Evolutionary conservation across 169 alveolate genomes (phyloP).

Genomic region (Plasmodium inui): DNA sequence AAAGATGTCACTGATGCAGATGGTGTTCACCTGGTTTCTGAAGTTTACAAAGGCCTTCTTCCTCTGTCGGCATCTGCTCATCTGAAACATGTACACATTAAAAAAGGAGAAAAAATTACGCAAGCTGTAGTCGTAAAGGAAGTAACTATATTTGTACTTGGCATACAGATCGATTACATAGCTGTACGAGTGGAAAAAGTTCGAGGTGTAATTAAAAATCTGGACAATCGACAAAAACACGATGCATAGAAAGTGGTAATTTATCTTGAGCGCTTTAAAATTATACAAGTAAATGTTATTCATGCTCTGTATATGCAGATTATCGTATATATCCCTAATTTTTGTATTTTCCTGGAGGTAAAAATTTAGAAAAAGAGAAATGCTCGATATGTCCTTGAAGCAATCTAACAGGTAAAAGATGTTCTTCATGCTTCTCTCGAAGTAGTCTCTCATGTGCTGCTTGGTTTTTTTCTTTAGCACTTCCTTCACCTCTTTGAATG

Average conservation of each 20-base stretch:
- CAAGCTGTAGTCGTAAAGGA: background rate
- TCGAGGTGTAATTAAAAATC: conserved; percentile 31
- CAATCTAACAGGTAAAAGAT: conserved; percentile 19
- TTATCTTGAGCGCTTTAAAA: conserved; percentile 22
- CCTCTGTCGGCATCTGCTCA: background rate
- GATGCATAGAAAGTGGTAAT: conserved; percentile 38
- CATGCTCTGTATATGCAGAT: conserved; percentile 8
- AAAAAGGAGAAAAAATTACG: conserved; percentile 40
- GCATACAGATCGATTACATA: conserved; percentile 18
- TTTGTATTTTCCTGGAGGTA: conserved; percentile 24
- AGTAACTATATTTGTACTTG: conserved; percentile 59
- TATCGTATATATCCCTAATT: conserved; percentile 21
- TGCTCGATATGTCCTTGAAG: conserved; percentile 29
- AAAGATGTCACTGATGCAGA: conserved; percentile 28
- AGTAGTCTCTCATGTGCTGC: conserved; percentile 2
- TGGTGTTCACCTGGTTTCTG: background rate
- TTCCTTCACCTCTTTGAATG: conserved; percentile 20
- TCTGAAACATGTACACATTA: conserved; percentile 19
- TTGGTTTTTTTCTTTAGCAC: conserved; percentile 23
- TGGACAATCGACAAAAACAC: background rate
- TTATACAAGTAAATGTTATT: conserved; percentile 54
- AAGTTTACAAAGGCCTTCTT: background rate
- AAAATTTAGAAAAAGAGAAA: conserved; percentile 17
- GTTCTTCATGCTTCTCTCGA: conserved; percentile 20
- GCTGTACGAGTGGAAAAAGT: conserved; percentile 34